A percentile compares a stretch with the other conserved stretches of the same genome.
These are phyloP conservation scores for Echium plantagineum DNA, from an alignment of 257 asterid species.

Conservation along the genomic window DNA sequence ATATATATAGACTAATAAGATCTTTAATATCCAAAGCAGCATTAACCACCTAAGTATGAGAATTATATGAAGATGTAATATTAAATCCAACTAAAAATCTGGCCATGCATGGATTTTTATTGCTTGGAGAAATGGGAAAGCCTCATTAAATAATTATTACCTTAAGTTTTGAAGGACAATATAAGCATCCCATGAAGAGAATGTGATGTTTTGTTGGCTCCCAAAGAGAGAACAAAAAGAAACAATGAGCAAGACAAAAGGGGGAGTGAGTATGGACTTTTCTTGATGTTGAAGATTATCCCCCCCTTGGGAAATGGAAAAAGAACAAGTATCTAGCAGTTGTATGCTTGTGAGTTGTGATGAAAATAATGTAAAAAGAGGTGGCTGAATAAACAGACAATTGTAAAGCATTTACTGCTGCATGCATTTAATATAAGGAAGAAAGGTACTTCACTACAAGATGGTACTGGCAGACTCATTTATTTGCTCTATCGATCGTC, in stretches of 20 bases:
- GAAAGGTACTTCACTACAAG: constrained; percentile 2
- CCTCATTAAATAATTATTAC: constrained; percentile 1
- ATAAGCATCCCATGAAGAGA: constrained; percentile 8
- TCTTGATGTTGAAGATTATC: background rate
- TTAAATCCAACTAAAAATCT: constrained; percentile 1
- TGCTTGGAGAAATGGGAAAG: constrained; percentile 3
- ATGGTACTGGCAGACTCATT: background rate
- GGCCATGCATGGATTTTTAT: background rate
- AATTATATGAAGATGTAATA: background rate
- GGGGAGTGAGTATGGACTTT: background rate
- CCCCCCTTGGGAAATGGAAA: background rate
- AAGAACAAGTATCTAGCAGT: background rate
- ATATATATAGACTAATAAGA: no score
- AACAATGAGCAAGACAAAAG: constrained; percentile 8
- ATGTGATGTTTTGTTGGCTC: constrained; percentile 11
- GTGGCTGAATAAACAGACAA: constrained; percentile 12
- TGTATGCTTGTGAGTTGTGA: constrained; percentile 1
- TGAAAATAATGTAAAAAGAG: background rate
- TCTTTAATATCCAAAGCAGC: background rate
- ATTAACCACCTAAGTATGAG: background rate
- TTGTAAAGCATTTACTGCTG: constrained; percentile 15
- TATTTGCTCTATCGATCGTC: background rate
- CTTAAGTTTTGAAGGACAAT: constrained; percentile 6
- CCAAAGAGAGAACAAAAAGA: constrained; percentile 9
- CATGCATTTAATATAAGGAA: constrained; percentile 26